Base-by-base conservation (phyloP, 148 eudicot species). In the Chenopodium album region DNA sequence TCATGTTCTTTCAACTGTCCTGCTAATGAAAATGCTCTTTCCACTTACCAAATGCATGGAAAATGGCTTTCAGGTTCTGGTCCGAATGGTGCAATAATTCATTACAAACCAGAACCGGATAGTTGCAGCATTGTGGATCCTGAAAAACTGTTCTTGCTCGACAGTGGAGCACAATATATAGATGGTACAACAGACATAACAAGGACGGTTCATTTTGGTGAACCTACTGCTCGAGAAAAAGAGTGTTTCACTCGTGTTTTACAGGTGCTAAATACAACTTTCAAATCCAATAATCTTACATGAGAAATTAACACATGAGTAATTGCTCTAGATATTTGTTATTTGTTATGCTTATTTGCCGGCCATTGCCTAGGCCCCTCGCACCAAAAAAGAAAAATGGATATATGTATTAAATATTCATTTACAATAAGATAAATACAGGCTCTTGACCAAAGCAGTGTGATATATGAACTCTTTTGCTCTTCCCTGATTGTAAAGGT, bases 181-280 rank as follows among this genome's bases (percentile, higher is more conserved):
- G 99, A 97, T 85, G 99, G 99, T 80, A 97, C 99, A 71, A 96
- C 99, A 84, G 99, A 97, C 85, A 89, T 97, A 65, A 97, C 99
- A 31, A 83, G 99, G 85, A 97, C 99, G 31, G 98, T 97, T 56
- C 99, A 97, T 89, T 92, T 97, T 86, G 91, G 99, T 73, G 87
- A 92, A 88, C 99, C 99, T 16, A 87, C 97, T 26, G 84, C 94
- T 60, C 83, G 95, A 78, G 90, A 97, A 86, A 97, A 88, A 81
- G 98, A 92, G 86, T 97, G 98, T 81, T 97, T 92, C 65, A 94
- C 99, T 59, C 92, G 98, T 81, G 99, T 97, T 81, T 85, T 97
- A 52, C 97, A 96, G 99, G 99, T 96, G 48, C 71, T 66, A 62
- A 20, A 34, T 65, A 44, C 67, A 60, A n/a, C 62, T 79, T 72